Conservation (phyloP, 1,284 basidiomycete species). For the Agroathelia rolfsii region DNA sequence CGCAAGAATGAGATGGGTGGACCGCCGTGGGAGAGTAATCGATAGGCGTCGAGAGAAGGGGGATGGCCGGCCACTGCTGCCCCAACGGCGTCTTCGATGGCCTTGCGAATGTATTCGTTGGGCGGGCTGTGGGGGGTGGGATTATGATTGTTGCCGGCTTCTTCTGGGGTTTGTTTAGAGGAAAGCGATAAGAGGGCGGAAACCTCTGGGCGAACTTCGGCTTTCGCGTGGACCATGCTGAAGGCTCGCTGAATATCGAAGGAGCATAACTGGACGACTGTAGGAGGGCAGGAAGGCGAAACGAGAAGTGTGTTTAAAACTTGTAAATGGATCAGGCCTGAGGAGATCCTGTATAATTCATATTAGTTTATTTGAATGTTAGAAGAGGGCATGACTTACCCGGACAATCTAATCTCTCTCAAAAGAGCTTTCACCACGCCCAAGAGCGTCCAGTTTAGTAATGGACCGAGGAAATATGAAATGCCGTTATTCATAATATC, state of each 20-base stretch:
- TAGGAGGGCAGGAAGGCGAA: slow-evolving; percentile 51
- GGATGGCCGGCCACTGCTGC: slow-evolving; percentile 49
- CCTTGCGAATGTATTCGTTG: slow-evolving; percentile 37
- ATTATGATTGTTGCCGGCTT: slow-evolving; percentile 11
- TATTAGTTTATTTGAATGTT: no score
- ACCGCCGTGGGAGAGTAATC: slow-evolving; percentile 45
- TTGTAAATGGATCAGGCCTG: slow-evolving; percentile 37
- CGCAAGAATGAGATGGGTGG: slow-evolving; percentile 51
- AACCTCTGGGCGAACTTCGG: slow-evolving; percentile 18
- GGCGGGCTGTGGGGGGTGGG: slow-evolving; percentile 20
- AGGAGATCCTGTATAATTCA: no score
- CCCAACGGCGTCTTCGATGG: slow-evolving; percentile 43
- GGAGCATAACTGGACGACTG: slow-evolving; percentile 56
- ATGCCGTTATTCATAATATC: slow-evolving; percentile 64
- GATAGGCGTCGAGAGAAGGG: slow-evolving; percentile 51
- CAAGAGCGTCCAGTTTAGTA: slow-evolving; percentile 71
- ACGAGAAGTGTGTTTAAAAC: slow-evolving; percentile 57
- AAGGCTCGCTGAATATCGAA: slow-evolving; percentile 44
- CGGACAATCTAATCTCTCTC: slow-evolving; percentile 45
- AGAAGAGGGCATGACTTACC: slow-evolving; percentile 29
- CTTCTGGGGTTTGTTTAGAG: no score
- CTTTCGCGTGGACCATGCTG: slow-evolving; percentile 25
- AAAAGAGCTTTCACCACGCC: slow-evolving; percentile 58
- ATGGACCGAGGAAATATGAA: slow-evolving; percentile 61
- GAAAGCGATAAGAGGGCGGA: slow-evolving; percentile 29